Evolutionary conservation across 1,284 basidiomycete genomes (phyloP).

Genomic region (Pseudozyma tsukubaensis): DNA sequence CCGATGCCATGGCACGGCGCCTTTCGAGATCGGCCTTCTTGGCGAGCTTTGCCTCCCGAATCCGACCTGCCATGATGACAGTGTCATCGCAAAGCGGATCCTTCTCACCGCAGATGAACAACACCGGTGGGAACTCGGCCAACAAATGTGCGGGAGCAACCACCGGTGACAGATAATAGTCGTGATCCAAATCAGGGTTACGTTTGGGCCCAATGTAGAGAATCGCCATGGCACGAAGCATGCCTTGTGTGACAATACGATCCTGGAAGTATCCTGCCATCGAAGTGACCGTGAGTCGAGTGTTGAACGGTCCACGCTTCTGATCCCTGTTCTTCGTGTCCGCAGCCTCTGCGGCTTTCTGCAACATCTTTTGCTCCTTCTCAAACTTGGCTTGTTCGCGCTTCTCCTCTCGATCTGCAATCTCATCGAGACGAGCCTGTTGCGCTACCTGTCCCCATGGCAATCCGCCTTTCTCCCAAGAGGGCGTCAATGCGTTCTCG

Average conservation of each 20-base stretch:
- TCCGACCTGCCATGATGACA: constrained; percentile 90
- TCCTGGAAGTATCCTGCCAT: constrained; percentile 76
- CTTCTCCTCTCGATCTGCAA: constrained; percentile 36
- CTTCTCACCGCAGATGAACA: constrained; percentile 79
- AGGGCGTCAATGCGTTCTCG: constrained; percentile 28
- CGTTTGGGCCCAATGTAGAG: constrained; percentile 92
- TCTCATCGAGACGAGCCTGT: constrained; percentile 32
- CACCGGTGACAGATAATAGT: constrained; percentile 95
- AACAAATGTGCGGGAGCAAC: constrained; percentile 84
- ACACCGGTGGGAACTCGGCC: constrained; percentile 88
- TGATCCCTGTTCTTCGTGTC: constrained; percentile 41
- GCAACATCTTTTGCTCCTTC: constrained; percentile 41
- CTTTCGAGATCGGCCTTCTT: constrained; percentile 72
- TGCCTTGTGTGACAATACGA: constrained; percentile 60
- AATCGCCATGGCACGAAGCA: constrained; percentile 97
- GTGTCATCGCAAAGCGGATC: constrained; percentile 82
- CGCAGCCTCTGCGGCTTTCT: constrained; percentile 44
- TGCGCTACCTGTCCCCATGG: constrained; percentile 43
- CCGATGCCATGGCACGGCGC: constrained; percentile 63
- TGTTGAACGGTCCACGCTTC: constrained; percentile 73
- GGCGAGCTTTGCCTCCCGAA: constrained; percentile 87
- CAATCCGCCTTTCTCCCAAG: constrained; percentile 41
- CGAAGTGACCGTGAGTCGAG: constrained; percentile 93
- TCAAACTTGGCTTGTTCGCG: constrained; percentile 35
- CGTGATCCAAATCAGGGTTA: constrained; percentile 90